Percentiles rank a stretch among this genome's conserved stretches.
phyloP scores from a whole-genome alignment of 352 stramenopile species.

The Pythium aphanidermatum region DNA sequence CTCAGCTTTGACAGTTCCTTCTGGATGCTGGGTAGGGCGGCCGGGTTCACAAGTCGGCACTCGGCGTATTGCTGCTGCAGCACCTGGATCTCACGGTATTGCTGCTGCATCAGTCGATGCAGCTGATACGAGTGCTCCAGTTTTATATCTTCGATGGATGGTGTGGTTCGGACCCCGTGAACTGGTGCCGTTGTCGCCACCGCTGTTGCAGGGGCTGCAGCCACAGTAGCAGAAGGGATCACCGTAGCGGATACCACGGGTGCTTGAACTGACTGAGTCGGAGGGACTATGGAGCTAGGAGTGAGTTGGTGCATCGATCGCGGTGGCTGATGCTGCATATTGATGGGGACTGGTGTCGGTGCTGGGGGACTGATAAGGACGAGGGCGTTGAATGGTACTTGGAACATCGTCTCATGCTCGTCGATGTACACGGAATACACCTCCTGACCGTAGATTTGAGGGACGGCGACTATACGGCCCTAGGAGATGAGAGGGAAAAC shows the following conservation, averaged over 20 bases:
- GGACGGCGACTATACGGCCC: slow-evolving; percentile 63
- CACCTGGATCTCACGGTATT: slow-evolving; percentile 84
- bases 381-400: slow-evolving; percentile 75
- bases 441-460: slow-evolving; percentile 72
- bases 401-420: slow-evolving; percentile 74
- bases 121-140: slow-evolving; percentile 85
- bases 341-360: slow-evolving; percentile 24
- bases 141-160: slow-evolving; percentile 61
- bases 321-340: slow-evolving; percentile 36
- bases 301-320: slow-evolving; percentile 32
- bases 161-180: slow-evolving; percentile 7
- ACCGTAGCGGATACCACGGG: slow-evolving; percentile 1
- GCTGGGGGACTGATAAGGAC: slow-evolving; percentile 37
- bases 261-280: neutral
- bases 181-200: too few species aligned
- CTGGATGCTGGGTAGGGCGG: slow-evolving; percentile 70
- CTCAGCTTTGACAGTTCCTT: slow-evolving; percentile 80
- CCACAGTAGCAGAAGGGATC: slow-evolving; percentile 1
- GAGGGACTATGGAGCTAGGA: slow-evolving; percentile 16
- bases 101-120: slow-evolving; percentile 82
- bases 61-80: slow-evolving; percentile 82
- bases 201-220: too few species aligned
- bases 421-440: slow-evolving; percentile 82
- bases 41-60: slow-evolving; percentile 59
- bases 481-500: slow-evolving; percentile 3